Conservation (phyloP, 306 rosid species). For the Luffa acutangula region DNA sequence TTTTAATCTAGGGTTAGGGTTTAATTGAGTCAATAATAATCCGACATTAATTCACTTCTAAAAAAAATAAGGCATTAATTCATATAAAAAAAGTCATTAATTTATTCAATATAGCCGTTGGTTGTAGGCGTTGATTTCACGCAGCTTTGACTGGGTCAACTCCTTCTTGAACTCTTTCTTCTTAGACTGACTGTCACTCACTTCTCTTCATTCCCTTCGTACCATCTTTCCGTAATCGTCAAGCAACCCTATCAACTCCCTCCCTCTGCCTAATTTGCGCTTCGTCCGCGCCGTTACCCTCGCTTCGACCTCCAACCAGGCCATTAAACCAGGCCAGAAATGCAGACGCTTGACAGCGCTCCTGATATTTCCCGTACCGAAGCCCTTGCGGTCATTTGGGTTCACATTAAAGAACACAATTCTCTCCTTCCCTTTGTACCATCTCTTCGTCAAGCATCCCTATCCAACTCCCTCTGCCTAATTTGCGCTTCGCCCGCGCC, state of each 20-base stretch:
- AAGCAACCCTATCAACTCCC: slow-evolving; percentile 1
- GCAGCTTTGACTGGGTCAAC: no score
- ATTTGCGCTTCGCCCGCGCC: slow-evolving; percentile 24
- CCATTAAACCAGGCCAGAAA: slow-evolving; percentile 62
- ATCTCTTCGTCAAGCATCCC: neutral
- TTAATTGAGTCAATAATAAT: no score
- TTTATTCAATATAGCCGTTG: no score
- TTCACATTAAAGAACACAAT: slow-evolving; percentile 76
- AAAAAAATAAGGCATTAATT: no score
- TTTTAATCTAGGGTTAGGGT: no score
- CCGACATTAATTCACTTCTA: no score
- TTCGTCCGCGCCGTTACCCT: slow-evolving; percentile 22
- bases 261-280: slow-evolving; percentile 20
- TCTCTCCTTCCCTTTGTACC: no score
- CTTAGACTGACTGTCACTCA: no score
- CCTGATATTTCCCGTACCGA: slow-evolving; percentile 79
- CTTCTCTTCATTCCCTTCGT: no score
- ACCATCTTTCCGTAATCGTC: neutral
- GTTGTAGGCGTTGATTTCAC: no score
- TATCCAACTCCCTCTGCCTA: slow-evolving; percentile 10
- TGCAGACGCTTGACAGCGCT: slow-evolving; percentile 62
- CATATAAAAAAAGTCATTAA: no score
- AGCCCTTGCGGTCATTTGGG: slow-evolving; percentile 83
- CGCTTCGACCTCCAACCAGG: slow-evolving; percentile 45
- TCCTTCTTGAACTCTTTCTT: no score